Evolutionary conservation across 23 red algal genomes (phyloP), one percentile per base, ranked within the genome.

Genomic region (Gracilaria vermiculophylla): DNA sequence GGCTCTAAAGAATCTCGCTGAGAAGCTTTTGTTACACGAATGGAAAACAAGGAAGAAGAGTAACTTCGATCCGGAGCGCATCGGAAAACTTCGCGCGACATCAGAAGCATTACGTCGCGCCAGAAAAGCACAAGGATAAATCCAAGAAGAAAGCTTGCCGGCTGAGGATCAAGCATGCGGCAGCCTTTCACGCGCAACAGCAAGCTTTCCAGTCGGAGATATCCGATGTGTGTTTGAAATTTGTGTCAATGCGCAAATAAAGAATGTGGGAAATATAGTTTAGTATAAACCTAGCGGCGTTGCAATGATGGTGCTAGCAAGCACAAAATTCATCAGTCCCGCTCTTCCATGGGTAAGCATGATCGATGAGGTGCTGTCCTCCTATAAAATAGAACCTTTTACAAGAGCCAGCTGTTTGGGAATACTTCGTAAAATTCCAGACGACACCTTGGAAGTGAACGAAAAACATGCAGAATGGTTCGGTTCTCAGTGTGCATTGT

Each of bases 31-130:
- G 27, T 28, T 17, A 53, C 81, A 86, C 35, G 81, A 86, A 51
- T 86, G 81, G 81, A 70, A 86, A 51, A 74, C 43, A 21, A 57
- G 81, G 33, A 54, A 31, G 13, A 48, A 49, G 34, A 55, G 81
- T 11, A 70, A 44, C 16, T 86, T 86, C 29, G 81, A 86, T 54
- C 61, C 58, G 27, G 61, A 70, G 41, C 81, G 81, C 2, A 56
- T 86, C 11, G 81, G 53, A 74, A 86, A 70, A 43, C 48, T 86
- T 19, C 81, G 81, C 10, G 45, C 81, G 5, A 86, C 81, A 35
- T 71, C 81, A 47, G 81, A 86, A 62, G 81, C 81, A 16, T 16
- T 86, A 24, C 37, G 81, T 9, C 29, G 81, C 9, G 62, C 81
- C 25, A 32, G 81, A 15, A 70, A 56, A 45, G 62, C 44, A 27